Conservation (phyloP, 495 filamentous ascomycete species). For the Neurospora tetraspora region DNA sequence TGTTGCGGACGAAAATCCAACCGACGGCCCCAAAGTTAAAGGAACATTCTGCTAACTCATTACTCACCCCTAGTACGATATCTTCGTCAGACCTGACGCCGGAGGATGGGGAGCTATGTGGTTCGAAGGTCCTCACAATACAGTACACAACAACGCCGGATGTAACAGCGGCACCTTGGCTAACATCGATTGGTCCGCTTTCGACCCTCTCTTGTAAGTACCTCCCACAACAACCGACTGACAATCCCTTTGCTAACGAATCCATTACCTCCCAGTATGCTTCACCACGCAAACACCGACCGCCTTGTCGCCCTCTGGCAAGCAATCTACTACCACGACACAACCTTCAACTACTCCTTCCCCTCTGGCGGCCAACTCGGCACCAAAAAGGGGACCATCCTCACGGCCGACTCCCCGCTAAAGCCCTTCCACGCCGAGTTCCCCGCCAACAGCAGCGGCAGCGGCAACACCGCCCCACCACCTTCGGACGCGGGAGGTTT, state of each 20-base stretch:
- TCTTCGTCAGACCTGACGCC: constrained; percentile 19
- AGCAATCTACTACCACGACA: constrained; percentile 20
- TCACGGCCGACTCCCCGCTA: constrained; percentile 31
- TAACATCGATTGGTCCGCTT: constrained; percentile 21
- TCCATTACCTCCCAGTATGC: constrained; percentile 17
- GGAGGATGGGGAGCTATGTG: constrained; percentile 15
- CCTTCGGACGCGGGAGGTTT: neutral
- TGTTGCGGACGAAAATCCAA: neutral
- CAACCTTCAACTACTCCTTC: constrained; percentile 15
- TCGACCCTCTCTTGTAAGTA: constrained; percentile 31
- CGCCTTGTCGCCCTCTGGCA: constrained; percentile 37
- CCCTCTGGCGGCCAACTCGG: constrained; percentile 21
- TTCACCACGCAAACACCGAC: constrained; percentile 39
- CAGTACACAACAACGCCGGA: constrained; percentile 22
- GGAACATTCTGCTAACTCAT: neutral
- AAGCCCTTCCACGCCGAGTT: constrained; percentile 34
- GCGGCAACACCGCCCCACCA: neutral
- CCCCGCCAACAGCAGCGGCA: neutral
- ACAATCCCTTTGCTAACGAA: neutral
- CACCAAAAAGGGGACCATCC: constrained; percentile 15
- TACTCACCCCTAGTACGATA: constrained; percentile 19
- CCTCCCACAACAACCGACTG: neutral
- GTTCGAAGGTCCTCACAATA: constrained; percentile 29
- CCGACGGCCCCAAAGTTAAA: neutral
- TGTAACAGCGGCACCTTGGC: constrained; percentile 21